Evolutionary conservation across 352 stramenopile species (phyloP).

Genomic region (Elongisporangium senticosum): DNA sequence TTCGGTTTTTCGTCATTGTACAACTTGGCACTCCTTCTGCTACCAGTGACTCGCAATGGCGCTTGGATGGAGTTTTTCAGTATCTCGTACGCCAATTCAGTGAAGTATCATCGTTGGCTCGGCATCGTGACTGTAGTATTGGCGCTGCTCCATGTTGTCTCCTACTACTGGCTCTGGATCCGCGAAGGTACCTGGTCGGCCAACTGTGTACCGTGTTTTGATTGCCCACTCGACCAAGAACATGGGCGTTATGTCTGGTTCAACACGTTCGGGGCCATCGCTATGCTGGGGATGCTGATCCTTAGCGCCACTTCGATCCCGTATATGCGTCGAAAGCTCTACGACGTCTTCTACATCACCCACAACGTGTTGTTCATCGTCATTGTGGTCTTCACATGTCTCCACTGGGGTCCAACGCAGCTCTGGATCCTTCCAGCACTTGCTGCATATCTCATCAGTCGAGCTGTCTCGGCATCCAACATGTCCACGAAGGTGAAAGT

Average conservation of each 20-base stretch:
- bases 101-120: slow-evolving; percentile 55
- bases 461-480: slow-evolving; percentile 4
- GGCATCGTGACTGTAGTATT: slow-evolving; percentile 26
- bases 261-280: slow-evolving; percentile 8
- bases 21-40: slow-evolving; percentile 49
- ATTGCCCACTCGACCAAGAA: slow-evolving; percentile 11
- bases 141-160: slow-evolving; percentile 18
- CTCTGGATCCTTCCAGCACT: slow-evolving; percentile 12
- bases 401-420: slow-evolving; percentile 15
- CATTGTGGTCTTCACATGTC: slow-evolving; percentile 9
- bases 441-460: slow-evolving; percentile 12
- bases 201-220: slow-evolving; percentile 14
- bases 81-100: slow-evolving; percentile 41
- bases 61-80: slow-evolving; percentile 58
- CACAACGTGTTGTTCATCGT: slow-evolving; percentile 15
- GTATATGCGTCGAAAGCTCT: slow-evolving; percentile 14
- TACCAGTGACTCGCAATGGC: slow-evolving; percentile 34
- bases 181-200: slow-evolving; percentile 13
- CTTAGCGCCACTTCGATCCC: slow-evolving; percentile 16
- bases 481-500: slow-evolving; percentile 3
- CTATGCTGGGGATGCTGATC: slow-evolving; percentile 8
- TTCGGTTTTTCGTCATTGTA: slow-evolving; percentile 35
- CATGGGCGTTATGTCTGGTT: slow-evolving; percentile 13
- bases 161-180: slow-evolving; percentile 30
- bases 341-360: slow-evolving; percentile 12